Percentiles rank a stretch among this genome's conserved stretches.
Evolutionary conservation across 495 filamentous ascomycete species (phyloP).

Genomic region (Penicillium waksmanii): DNA sequence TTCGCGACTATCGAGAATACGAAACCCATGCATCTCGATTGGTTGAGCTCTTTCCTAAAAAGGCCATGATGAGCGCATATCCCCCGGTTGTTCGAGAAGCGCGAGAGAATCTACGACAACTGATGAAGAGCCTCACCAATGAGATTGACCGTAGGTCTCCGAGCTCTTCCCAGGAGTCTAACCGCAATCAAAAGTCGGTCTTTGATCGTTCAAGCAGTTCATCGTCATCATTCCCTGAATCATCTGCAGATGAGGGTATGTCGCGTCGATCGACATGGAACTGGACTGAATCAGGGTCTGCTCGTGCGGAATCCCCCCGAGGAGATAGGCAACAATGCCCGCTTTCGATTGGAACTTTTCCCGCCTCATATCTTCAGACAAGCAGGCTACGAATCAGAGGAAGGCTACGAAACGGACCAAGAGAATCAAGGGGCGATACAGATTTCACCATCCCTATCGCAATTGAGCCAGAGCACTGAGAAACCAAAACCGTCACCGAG

Average conservation of each 20-base stretch:
- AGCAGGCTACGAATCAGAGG: conserved; percentile 37
- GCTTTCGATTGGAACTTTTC: conserved; percentile 38
- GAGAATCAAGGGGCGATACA: conserved; percentile 31
- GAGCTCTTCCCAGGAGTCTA: conserved; percentile 51
- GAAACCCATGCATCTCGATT: conserved; percentile 68
- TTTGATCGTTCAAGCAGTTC: conserved; percentile 74
- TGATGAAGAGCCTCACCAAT: conserved; percentile 55
- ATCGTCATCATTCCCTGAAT: conserved; percentile 53
- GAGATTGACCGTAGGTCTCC: conserved; percentile 61
- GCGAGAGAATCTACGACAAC: conserved; percentile 49
- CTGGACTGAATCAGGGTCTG: conserved; percentile 33
- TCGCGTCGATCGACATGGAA: conserved; percentile 42
- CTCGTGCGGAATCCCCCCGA: conserved; percentile 40
- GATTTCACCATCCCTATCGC: conserved; percentile 40
- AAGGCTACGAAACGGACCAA: conserved; percentile 49
- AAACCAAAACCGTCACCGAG: conserved; percentile 29
- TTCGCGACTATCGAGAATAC: conserved; percentile 73
- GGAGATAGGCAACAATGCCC: conserved; percentile 29
- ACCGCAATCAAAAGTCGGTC: conserved; percentile 62
- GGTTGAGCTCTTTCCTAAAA: conserved; percentile 42
- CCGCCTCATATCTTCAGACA: conserved; percentile 43
- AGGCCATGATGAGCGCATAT: conserved; percentile 34
- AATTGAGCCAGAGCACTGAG: conserved; percentile 38
- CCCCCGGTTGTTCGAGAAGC: conserved; percentile 37
- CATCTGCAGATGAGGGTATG: conserved; percentile 37